phyloP scores from a whole-genome alignment of 73 alveolate genomes.

The Tetrahymena elliotti region DNA sequence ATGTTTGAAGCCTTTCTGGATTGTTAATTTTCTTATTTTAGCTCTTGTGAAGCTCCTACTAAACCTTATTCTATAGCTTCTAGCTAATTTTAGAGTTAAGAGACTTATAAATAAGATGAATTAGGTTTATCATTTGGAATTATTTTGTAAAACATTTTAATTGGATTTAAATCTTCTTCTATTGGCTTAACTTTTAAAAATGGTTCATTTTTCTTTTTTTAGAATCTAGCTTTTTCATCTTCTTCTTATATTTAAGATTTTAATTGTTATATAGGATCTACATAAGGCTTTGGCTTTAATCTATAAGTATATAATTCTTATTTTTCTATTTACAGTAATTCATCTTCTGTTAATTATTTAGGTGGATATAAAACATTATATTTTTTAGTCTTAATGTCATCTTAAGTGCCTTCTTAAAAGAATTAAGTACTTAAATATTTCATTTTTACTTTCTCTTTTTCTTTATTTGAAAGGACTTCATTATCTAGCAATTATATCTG shows the following conservation, averaged over 20 bases:
- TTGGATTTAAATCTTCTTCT: neutral
- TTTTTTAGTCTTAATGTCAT: constrained; percentile 27
- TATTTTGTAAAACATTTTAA: neutral
- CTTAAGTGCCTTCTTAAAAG: constrained; percentile 16
- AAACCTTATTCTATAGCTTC: neutral
- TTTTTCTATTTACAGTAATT: neutral
- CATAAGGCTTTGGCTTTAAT: neutral
- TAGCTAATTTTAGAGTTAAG: neutral
- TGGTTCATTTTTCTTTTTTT: neutral
- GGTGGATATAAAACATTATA: neutral
- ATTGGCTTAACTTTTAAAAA: neutral
- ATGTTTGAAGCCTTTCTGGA: neutral
- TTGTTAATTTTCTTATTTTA: neutral
- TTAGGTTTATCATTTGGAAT: neutral
- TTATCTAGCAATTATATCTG: constrained; percentile 47
- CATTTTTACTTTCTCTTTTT: constrained; percentile 10
- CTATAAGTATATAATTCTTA: neutral
- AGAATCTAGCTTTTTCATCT: neutral
- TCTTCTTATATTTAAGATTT: neutral
- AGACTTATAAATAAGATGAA: neutral
- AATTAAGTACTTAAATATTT: constrained; percentile 12
- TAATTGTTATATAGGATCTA: neutral
- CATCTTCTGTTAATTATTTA: neutral
- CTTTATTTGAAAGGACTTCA: constrained; percentile 9
- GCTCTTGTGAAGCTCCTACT: neutral